Percentiles rank a stretch among this genome's conserved stretches.
These are phyloP conservation scores for Graphilbum sp. DNA, from an alignment of 2,329 filamentous ascomycete species.

Conservation along the genomic window DNA sequence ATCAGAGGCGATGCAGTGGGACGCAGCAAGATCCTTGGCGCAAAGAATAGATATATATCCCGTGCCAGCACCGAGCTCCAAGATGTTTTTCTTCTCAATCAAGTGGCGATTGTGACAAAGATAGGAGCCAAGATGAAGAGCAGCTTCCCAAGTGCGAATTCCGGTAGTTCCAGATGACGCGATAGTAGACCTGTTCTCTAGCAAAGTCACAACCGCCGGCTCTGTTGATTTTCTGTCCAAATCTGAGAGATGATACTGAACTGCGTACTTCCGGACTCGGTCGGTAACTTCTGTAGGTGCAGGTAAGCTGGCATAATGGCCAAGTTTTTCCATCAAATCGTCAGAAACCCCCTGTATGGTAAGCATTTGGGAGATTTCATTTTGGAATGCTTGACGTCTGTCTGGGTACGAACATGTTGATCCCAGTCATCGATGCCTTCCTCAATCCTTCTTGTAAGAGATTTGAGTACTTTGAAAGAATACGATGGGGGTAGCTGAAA, in stretches of 20 bases:
- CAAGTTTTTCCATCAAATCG: constrained; percentile 47
- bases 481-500: constrained; percentile 47
- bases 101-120: constrained; percentile 32
- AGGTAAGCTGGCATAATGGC: constrained; percentile 46
- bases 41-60: constrained; percentile 62
- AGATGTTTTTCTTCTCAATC: constrained; percentile 37
- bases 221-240: constrained; percentile 9
- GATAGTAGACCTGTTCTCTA: constrained; percentile 54
- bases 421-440: constrained; percentile 65
- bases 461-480: constrained; percentile 55
- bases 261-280: constrained; percentile 49
- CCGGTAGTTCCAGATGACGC: constrained; percentile 59
- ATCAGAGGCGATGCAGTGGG: constrained; percentile 52
- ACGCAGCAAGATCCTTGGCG: constrained; percentile 45
- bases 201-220: constrained; percentile 35
- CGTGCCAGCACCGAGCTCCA: constrained; percentile 64
- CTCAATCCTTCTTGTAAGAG: constrained; percentile 55
- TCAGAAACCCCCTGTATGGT: constrained; percentile 62
- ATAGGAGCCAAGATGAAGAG: constrained; percentile 55
- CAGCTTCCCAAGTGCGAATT: constrained; percentile 67
- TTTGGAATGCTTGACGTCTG: not conserved
- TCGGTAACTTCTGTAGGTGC: constrained; percentile 30
- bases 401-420: constrained; percentile 53
- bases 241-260: constrained; percentile 47
- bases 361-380: not conserved